A percentile compares a stretch with the other conserved stretches of the same genome.
These are phyloP conservation scores for Leucosporidium yakuticum DNA, from an alignment of 768 basidiomycete genomes.

Conservation along the genomic window DNA sequence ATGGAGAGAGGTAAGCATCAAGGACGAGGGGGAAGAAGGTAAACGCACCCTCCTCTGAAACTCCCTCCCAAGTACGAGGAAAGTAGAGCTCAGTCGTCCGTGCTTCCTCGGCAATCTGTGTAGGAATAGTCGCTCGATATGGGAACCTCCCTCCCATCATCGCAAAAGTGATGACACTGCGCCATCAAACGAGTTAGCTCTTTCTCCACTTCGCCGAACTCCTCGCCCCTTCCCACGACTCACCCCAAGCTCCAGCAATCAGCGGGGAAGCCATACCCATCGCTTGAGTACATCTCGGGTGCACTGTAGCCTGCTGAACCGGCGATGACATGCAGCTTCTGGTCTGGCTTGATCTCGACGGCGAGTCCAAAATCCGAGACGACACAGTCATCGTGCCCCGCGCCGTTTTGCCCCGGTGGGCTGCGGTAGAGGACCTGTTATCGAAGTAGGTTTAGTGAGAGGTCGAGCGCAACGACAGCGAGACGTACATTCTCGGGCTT, in stretches of 20 bases:
- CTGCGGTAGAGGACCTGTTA: constrained; percentile 33
- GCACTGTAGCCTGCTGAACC: constrained; percentile 30
- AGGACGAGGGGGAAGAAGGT: background rate
- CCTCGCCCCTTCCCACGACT: background rate
- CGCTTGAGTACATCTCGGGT: constrained; percentile 15
- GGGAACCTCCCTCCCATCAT: constrained; percentile 30
- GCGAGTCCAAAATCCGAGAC: constrained; percentile 33
- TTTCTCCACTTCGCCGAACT: background rate
- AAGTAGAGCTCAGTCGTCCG: constrained; percentile 30
- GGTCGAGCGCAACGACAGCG: background rate
- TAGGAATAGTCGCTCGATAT: constrained; percentile 27
- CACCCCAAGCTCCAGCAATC: constrained; percentile 32
- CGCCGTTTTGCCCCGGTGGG: constrained; percentile 24
- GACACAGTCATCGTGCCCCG: constrained; percentile 33
- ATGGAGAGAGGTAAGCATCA: background rate
- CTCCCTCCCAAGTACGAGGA: constrained; percentile 21
- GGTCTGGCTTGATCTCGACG: constrained; percentile 1
- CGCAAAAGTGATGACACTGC: constrained; percentile 8
- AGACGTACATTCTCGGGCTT: constrained; percentile 61
- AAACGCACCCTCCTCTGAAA: constrained; percentile 18
- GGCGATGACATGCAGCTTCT: constrained; percentile 14
- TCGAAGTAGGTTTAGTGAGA: background rate
- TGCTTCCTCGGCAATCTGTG: constrained; percentile 26
- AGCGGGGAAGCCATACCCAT: constrained; percentile 26
- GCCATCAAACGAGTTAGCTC: background rate